These are phyloP conservation scores for Barnettozyma populi DNA, from an alignment of 805 yeast species.

Conservation along the genomic window DNA sequence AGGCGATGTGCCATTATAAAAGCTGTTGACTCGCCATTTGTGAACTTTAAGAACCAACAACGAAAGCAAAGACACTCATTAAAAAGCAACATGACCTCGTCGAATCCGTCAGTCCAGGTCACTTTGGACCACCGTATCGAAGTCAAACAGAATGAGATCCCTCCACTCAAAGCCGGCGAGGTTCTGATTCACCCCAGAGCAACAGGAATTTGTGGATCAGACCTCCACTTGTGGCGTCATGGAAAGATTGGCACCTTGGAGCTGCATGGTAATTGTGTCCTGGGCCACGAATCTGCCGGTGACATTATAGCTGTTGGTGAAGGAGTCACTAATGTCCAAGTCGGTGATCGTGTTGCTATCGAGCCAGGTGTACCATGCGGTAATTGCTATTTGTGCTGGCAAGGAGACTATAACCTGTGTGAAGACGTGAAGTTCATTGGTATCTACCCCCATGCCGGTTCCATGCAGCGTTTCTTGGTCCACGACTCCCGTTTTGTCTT, in stretches of 20 bases:
- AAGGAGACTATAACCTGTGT: constrained; percentile 39
- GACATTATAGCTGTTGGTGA: constrained; percentile 44
- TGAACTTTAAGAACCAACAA: no score
- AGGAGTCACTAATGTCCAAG: constrained; percentile 39
- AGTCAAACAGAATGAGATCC: constrained; percentile 14
- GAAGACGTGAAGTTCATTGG: constrained; percentile 33
- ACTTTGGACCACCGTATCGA: constrained; percentile 19
- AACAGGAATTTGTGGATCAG: constrained; percentile 75
- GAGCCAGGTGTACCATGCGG: constrained; percentile 55
- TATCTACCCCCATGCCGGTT: constrained; percentile 34
- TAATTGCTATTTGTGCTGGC: constrained; percentile 31
- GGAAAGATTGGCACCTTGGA: constrained; percentile 47
- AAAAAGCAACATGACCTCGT: neutral
- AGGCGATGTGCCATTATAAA: no score
- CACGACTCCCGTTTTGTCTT: constrained; percentile 30
- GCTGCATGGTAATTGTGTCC: constrained; percentile 30
- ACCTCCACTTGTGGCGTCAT: constrained; percentile 61
- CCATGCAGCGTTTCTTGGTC: constrained; percentile 34
- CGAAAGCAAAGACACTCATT: no score
- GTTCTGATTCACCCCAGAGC: constrained; percentile 32
- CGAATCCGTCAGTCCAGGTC: constrained; percentile 21
- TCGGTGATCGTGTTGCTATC: constrained; percentile 43
- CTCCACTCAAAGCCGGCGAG: constrained; percentile 13
- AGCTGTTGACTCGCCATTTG: no score
- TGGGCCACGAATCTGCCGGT: constrained; percentile 45